Base-by-base conservation (phyloP, 2,329 filamentous ascomycete species). In the Diaporthe vexans region DNA sequence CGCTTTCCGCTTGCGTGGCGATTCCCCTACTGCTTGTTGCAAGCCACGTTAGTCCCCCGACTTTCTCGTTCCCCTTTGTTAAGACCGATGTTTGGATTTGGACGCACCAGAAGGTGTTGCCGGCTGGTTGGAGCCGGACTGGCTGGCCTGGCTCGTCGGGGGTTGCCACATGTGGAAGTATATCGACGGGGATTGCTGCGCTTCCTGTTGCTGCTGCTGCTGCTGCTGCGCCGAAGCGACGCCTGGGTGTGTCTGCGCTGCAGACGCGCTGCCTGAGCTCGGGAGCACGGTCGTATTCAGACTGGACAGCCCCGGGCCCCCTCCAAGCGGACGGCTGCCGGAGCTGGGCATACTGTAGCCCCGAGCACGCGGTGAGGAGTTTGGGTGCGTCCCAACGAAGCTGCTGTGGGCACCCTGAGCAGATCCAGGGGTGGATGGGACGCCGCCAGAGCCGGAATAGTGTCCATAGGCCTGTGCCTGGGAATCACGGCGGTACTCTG, bases 161-260 rank as follows among this genome's bases (percentile, higher is more conserved):
- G 95, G 95, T 75, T 96, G 94, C 95, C 95, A 98, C 81, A 97
- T 94, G 81, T 97, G 94, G 82, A 98, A 98, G 83, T 94, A 97
- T 63, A 97, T 94, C 29, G 92, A 93, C 0, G 93, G 91, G 54
- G 93, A 94, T 24, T 91, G 89, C 76, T 92, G 87, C 58, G 90
- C 84, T 61, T 91, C 90, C 78, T 92, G 63, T 29, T 65, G 61
- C 26, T 67, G 61, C 26, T 91, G 90, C 77, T 92, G 90, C 74
- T 91, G 89, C 78, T 92, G 90, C 74, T 89, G 88, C 59, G 84
- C 81, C 52, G 87, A 83, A 10, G 86, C 84, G 72, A 91, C 88
- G 52, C 85, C 89, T 79, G 86, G 87, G 79, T 87, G 89, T 80
- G 85, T 87, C 83, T 88, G 88, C 79, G 82, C 72, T 21, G 81